These are phyloP conservation scores for Rhododendron simsii DNA, from an alignment of 148 eudicot genomes.

Conservation along the genomic window DNA sequence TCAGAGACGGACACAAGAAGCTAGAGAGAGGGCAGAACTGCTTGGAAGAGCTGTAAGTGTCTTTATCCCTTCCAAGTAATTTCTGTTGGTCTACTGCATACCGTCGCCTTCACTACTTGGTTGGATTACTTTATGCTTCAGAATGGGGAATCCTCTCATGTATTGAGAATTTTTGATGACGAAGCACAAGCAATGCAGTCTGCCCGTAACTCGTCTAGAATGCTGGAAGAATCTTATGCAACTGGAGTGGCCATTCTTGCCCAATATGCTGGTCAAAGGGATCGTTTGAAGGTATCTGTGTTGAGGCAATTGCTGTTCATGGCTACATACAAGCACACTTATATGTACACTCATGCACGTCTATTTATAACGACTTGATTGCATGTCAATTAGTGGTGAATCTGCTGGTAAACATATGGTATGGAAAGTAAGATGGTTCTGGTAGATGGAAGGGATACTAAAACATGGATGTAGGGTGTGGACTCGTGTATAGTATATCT, in stretches of 20 bases:
- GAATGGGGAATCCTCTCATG: too few species aligned
- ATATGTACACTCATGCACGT: background rate
- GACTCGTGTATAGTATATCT: background rate
- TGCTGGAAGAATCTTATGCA: conserved; percentile 69
- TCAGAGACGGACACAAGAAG: too few species aligned
- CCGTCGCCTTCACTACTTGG: too few species aligned
- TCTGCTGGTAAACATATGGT: background rate
- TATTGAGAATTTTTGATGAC: too few species aligned
- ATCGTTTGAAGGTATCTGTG: conserved; percentile 72
- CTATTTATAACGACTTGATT: background rate
- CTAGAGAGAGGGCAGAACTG: too few species aligned
- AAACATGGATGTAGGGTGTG: background rate
- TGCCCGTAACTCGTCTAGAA: conserved; percentile 30
- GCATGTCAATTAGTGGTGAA: background rate
- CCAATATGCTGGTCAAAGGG: conserved; percentile 42
- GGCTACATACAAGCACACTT: background rate
- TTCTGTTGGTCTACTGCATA: too few species aligned
- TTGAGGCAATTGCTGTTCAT: background rate
- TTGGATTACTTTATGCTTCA: too few species aligned
- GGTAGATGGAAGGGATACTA: background rate
- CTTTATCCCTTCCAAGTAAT: too few species aligned
- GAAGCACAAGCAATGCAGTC: conserved; percentile 65
- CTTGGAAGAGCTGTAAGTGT: too few species aligned
- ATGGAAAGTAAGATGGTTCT: background rate
- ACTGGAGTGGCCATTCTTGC: conserved; percentile 44